Percentiles rank a stretch among this genome's conserved stretches.
Conservation (phyloP, 108 stramenopile genomes). For the Skeletonema grethae region DNA sequence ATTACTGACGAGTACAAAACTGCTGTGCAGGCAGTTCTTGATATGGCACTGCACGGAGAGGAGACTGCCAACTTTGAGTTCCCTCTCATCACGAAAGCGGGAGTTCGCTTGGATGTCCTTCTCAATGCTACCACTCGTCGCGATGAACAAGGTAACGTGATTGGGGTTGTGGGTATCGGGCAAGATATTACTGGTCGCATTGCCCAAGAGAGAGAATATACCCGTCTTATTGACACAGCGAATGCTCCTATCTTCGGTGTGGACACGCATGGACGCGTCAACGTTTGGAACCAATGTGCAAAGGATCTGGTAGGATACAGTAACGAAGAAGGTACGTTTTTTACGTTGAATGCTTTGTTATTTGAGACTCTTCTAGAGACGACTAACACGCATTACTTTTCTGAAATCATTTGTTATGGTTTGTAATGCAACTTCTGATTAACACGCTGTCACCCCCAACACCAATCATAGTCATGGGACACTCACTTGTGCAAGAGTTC, state of each 20-base stretch:
- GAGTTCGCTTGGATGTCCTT: constrained; percentile 48
- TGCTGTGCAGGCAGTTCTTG: constrained; percentile 14
- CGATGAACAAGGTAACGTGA: constrained; percentile 60
- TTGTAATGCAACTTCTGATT: no score
- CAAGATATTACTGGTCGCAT: constrained; percentile 46
- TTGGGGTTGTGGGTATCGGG: constrained; percentile 78
- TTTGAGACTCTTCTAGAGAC: constrained; percentile 10
- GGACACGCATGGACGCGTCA: constrained; percentile 38
- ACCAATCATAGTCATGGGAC: constrained; percentile 30
- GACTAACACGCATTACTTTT: neutral
- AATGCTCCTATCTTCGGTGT: constrained; percentile 58
- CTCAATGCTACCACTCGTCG: constrained; percentile 79
- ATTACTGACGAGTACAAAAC: constrained; percentile 32
- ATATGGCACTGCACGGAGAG: constrained; percentile 36
- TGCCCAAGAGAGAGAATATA: constrained; percentile 49
- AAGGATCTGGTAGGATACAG: constrained; percentile 42
- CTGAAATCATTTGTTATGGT: neutral
- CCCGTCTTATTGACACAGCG: constrained; percentile 42
- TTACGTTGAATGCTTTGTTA: neutral
- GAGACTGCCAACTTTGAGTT: constrained; percentile 50
- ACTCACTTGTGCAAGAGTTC: constrained; percentile 41
- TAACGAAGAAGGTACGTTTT: constrained; percentile 25
- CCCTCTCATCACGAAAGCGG: constrained; percentile 54
- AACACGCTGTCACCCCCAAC: neutral
- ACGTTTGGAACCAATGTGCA: constrained; percentile 46